phyloP scores from a whole-genome alignment of 164 flowering plant genomes.

The Pachysandra terminalis region DNA sequence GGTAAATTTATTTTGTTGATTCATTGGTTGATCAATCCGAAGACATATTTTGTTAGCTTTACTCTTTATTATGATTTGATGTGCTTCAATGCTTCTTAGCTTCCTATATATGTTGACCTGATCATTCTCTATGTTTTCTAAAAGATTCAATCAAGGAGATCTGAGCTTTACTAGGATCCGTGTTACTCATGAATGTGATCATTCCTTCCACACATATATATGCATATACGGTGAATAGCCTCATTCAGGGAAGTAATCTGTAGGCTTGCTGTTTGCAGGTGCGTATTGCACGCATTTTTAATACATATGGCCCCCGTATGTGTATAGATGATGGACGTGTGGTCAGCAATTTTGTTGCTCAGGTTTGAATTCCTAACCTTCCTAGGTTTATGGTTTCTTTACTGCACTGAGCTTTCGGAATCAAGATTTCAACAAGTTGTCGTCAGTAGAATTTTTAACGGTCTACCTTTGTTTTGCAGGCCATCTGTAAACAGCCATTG shows the following conservation, averaged over 20 bases:
- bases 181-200: not conserved
- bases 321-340: constrained; percentile 96
- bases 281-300: constrained; percentile 90
- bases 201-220: not conserved
- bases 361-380: constrained; percentile 41
- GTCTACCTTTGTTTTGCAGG: constrained; percentile 39
- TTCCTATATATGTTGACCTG: not conserved
- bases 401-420: not conserved
- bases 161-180: not conserved
- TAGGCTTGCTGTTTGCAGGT: constrained; percentile 49
- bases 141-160: not conserved
- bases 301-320: constrained; percentile 96
- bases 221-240: not conserved
- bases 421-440: not conserved
- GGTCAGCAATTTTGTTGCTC: constrained; percentile 94
- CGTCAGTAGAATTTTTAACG: not conserved
- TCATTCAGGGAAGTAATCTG: not conserved
- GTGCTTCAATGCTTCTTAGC: not conserved
- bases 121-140: too few species aligned
- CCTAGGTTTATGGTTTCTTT: constrained; percentile 4
- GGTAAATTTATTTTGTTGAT: not conserved
- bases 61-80: not conserved
- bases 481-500: constrained; percentile 80
- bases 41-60: not conserved
- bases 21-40: not conserved